Percentiles rank a stretch among this genome's conserved stretches.
phyloP scores from a whole-genome alignment of 2,329 filamentous ascomycete species.

The Mycosphaerella arachidis region DNA sequence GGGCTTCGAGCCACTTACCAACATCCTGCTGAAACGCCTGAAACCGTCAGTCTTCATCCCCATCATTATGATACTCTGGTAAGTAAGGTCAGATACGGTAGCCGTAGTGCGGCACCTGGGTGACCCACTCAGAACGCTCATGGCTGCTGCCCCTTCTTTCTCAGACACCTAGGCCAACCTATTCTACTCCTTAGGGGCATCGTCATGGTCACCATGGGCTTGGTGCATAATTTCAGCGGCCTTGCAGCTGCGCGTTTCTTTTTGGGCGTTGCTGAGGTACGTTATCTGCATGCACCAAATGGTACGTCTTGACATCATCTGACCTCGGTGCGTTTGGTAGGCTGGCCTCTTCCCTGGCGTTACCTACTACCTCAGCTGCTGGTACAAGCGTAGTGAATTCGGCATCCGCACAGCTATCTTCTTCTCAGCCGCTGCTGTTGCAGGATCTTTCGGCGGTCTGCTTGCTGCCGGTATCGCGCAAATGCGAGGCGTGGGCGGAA shows the following conservation, averaged over 20 bases:
- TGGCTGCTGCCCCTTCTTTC: too few relatives aligned
- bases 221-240: slow-evolving; percentile 17
- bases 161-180: too few relatives aligned
- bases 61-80: slow-evolving; percentile 59
- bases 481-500: slow-evolving; percentile 60
- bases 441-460: slow-evolving; percentile 72
- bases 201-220: slow-evolving; percentile 49
- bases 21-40: slow-evolving; percentile 70
- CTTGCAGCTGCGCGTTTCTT: slow-evolving; percentile 44
- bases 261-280: slow-evolving; percentile 62
- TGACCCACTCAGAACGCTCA: too few relatives aligned
- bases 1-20: slow-evolving; percentile 72
- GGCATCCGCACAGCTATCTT: slow-evolving; percentile 77
- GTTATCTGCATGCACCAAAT: background rate
- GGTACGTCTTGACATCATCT: background rate
- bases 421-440: slow-evolving; percentile 75
- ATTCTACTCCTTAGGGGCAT: slow-evolving; percentile 57
- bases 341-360: slow-evolving; percentile 62
- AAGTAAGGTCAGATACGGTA: too few relatives aligned
- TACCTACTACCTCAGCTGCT: slow-evolving; percentile 76
- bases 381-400: slow-evolving; percentile 76
- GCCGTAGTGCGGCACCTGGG: too few relatives aligned
- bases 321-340: slow-evolving; percentile 1
- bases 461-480: slow-evolving; percentile 66
- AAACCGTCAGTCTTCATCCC: slow-evolving; percentile 69